Conservation (phyloP, 352 stramenopile genomes). For the Globisporangium cederbergense region DNA sequence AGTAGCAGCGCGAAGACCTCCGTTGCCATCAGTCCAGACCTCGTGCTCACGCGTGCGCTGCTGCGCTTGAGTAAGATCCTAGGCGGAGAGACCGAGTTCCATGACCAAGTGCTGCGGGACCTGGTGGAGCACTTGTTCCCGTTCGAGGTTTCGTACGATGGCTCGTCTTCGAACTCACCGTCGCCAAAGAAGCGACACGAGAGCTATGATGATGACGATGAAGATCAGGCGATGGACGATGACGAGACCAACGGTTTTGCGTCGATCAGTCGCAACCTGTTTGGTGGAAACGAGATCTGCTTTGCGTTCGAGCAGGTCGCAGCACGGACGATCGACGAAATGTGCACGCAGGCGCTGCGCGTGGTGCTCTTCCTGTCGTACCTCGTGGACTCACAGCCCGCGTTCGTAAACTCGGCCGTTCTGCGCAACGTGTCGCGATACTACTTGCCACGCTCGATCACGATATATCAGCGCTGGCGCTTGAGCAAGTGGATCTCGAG, state of each 20-base stretch:
- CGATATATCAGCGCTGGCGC: constrained; percentile 68
- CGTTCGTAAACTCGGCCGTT: constrained; percentile 41
- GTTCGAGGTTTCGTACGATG: constrained; percentile 31
- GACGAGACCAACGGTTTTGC: constrained; percentile 14
- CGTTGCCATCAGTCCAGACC: constrained; percentile 26
- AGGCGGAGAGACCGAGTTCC: constrained; percentile 39
- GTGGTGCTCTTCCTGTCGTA: constrained; percentile 66
- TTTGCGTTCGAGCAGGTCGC: constrained; percentile 63
- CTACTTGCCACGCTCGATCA: constrained; percentile 58
- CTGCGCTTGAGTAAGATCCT: constrained; percentile 60
- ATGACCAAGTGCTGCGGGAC: constrained; percentile 52
- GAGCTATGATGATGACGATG: constrained; percentile 26
- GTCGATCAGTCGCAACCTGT: constrained; percentile 25
- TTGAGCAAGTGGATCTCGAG: constrained; percentile 58
- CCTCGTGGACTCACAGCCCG: constrained; percentile 50
- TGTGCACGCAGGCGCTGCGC: constrained; percentile 58
- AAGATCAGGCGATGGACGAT: constrained; percentile 34
- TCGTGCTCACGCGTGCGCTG: constrained; percentile 48
- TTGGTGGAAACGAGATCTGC: constrained; percentile 48
- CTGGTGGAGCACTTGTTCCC: constrained; percentile 56
- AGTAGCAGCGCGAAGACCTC: constrained; percentile 6
- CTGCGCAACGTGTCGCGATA: constrained; percentile 41
- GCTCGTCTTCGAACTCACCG: constrained; percentile 20
- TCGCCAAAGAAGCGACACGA: constrained; percentile 20
- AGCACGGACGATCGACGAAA: constrained; percentile 54